Evolutionary conservation across 1,284 basidiomycete species (phyloP).

Genomic region (Cryptococcus wingfieldii): DNA sequence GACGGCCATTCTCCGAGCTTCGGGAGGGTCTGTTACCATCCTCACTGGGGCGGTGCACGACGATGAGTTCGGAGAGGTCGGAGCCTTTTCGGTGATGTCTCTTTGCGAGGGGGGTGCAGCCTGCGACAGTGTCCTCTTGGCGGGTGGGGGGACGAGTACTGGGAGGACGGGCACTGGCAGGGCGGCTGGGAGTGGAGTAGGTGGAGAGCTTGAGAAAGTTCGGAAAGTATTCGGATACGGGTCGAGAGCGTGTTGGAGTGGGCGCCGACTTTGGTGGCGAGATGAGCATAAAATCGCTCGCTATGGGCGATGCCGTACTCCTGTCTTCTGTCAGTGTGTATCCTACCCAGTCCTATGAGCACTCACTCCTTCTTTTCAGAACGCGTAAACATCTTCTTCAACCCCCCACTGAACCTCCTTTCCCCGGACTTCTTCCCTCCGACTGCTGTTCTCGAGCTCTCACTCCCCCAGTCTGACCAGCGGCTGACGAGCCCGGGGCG

Average conservation of each 20-base stretch:
- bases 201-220: background rate
- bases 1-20: no score
- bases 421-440: background rate
- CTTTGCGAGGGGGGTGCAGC: background rate
- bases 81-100: no score
- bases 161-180: no score
- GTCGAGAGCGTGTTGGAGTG: background rate
- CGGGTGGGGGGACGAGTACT: background rate
- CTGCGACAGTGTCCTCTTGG: background rate
- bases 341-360: background rate
- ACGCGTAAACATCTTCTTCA: background rate
- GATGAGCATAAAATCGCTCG: background rate
- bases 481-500: background rate
- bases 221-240: background rate
- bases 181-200: background rate
- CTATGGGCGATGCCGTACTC: no score
- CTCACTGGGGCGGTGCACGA: no score
- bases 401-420: background rate
- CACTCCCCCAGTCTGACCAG: background rate
- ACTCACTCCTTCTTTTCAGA: background rate
- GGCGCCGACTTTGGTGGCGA: background rate
- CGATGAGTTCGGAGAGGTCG: no score
- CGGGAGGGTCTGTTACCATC: no score
- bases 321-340: no score
- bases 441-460: background rate